Evolutionary conservation across 192 early-diverging fungal species (phyloP), one percentile per base, ranked within the genome.

Genomic region (Podila horticola): DNA sequence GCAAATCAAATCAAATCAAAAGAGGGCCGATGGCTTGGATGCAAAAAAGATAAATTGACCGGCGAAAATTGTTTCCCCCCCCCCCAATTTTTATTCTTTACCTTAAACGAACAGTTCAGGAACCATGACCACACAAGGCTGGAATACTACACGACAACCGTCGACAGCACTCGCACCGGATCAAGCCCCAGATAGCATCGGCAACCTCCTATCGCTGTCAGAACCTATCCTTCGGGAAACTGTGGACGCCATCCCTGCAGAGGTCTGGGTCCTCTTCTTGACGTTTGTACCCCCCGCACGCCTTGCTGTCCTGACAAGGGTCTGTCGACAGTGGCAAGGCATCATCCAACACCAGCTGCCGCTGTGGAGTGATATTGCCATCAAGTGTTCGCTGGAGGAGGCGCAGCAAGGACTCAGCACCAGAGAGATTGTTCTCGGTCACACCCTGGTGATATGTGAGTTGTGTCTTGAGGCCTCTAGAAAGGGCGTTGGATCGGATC

Each of bases 241-340:
- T 6, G 5, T 69, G 17, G 67, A 58, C 17, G 8, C 5, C 2
- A 41, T 69, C 36, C 67, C 67, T 10, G 15, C 19, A 19, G 67
- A 69, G 15, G 22, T 52, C 24, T 69, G 67, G 67, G 36, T 34
- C 31, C 67, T 58, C 57, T 41, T 69, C 55, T 29, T 69, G 48
- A 26, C 51, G 19, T 69, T 69, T 33, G 57, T 69, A 12, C 67
- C 67, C 1, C 67, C 57, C 20, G 57, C 67, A 24, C 30, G 34
- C 15, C 34, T 69, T 15, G 55, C 31, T 20, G 17, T 31, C n/a
- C 24, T 58, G 55, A 59, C 55, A 13, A 45, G n/a, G 33, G 67
- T 69, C 51, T 69, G 55, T 22, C n/a, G 51, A 5, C 36, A 49
- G 22, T 69, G 67, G 67, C 33, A 69, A 38, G 15, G 20, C 15